Percentiles rank a stretch among this genome's conserved stretches.
phyloP scores from a whole-genome alignment of 1,139 yeast genomes.

The Spathaspora jeffriesii region DNA sequence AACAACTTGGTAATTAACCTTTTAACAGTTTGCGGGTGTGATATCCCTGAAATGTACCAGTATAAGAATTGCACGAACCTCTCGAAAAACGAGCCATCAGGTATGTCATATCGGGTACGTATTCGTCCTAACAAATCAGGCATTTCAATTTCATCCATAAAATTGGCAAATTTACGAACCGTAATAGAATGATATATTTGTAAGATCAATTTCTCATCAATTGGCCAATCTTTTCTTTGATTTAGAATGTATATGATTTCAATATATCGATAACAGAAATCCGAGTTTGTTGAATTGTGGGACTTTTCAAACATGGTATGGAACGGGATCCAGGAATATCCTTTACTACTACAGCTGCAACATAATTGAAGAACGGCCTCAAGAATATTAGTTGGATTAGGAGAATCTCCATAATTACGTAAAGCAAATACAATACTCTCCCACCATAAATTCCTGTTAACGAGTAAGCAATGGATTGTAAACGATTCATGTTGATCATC shows the following conservation, averaged over 20 bases:
- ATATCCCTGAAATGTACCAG: slow-evolving; percentile 31
- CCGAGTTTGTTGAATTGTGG: slow-evolving; percentile 4
- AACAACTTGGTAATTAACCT: slow-evolving; percentile 37
- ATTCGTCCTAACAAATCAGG: slow-evolving; percentile 28
- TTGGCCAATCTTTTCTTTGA: slow-evolving; percentile 33
- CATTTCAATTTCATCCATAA: slow-evolving; percentile 30
- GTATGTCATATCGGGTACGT: slow-evolving; percentile 31
- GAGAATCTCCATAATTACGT: slow-evolving; percentile 3
- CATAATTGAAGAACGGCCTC: slow-evolving; percentile 16
- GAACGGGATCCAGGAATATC: slow-evolving; percentile 11
- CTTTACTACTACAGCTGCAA: slow-evolving; percentile 5
- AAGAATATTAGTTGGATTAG: slow-evolving; percentile 7
- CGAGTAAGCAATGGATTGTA: slow-evolving; percentile 9
- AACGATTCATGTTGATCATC: slow-evolving; percentile 12
- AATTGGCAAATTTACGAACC: slow-evolving; percentile 36
- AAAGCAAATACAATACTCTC: slow-evolving; percentile 6
- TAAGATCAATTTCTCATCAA: slow-evolving; percentile 35
- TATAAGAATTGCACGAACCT: slow-evolving; percentile 37
- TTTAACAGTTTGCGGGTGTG: slow-evolving; percentile 26
- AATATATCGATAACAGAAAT: slow-evolving; percentile 25
- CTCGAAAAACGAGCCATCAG: slow-evolving; percentile 36
- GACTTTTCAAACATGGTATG: slow-evolving; percentile 10
- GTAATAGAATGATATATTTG: slow-evolving; percentile 32
- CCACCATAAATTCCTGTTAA: slow-evolving; percentile 11
- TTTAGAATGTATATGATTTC: slow-evolving; percentile 29